phyloP scores from a whole-genome alignment of 805 yeast genomes.

The Ogataea degrootiae region DNA sequence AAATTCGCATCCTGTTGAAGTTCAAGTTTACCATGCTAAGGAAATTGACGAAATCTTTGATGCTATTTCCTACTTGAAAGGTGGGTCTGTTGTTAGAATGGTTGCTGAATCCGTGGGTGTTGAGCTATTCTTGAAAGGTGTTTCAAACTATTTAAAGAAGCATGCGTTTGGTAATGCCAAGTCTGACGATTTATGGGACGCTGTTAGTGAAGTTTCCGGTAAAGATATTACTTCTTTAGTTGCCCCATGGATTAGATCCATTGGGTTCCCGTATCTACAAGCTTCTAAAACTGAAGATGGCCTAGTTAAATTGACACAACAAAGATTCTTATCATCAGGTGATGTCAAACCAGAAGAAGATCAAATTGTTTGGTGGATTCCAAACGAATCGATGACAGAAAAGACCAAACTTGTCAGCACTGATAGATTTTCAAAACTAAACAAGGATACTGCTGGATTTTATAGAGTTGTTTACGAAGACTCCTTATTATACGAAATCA shows the following conservation, averaged over 20 bases:
- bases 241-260: conserved; percentile 66
- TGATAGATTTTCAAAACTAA: conserved; percentile 36
- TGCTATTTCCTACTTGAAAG: conserved; percentile 75
- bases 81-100: conserved; percentile 77
- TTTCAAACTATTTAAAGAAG: conserved; percentile 58
- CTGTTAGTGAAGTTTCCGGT: conserved; percentile 59
- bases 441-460: conserved; percentile 47
- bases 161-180: conserved; percentile 69
- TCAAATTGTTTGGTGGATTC: conserved; percentile 55
- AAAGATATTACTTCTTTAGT: conserved; percentile 54
- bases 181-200: conserved; percentile 68
- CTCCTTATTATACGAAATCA: conserved; percentile 34
- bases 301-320: conserved; percentile 43
- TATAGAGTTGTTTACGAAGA: conserved; percentile 52
- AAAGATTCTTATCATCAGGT: conserved; percentile 60
- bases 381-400: conserved; percentile 29
- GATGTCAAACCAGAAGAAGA: conserved; percentile 56
- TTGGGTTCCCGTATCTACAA: conserved; percentile 68
- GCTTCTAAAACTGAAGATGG: conserved; percentile 36
- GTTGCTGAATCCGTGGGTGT: conserved; percentile 65
- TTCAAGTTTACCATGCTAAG: conserved; percentile 70
- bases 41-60: conserved; percentile 83
- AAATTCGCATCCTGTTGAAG: conserved; percentile 78
- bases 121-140: conserved; percentile 67
- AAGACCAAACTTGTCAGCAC: conserved; percentile 16